phyloP scores from a whole-genome alignment of 2,329 filamentous ascomycete genomes.

The Plenodomus tracheiphilus region DNA sequence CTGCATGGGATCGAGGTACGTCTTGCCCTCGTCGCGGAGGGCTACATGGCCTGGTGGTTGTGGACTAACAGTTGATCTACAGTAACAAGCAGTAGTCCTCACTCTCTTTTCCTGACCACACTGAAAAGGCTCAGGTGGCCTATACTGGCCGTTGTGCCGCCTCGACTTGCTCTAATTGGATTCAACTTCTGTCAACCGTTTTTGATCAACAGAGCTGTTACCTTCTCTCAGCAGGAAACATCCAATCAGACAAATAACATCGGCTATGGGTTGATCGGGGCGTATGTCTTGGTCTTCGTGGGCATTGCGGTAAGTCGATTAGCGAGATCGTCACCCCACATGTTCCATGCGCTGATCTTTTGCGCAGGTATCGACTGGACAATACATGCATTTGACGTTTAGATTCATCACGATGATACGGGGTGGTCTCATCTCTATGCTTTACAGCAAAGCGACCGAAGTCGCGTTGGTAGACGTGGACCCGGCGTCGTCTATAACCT shows the following conservation, averaged over 20 bases:
- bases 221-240: slow-evolving; percentile 23
- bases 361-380: slow-evolving; percentile 35
- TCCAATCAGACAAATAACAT: slow-evolving; percentile 28
- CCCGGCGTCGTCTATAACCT: slow-evolving; percentile 34
- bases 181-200: slow-evolving; percentile 46
- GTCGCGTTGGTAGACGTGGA: slow-evolving; percentile 36
- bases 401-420: slow-evolving; percentile 42
- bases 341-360: slow-evolving; percentile 13
- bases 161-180: slow-evolving; percentile 35
- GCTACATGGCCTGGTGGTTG: too few relatives aligned
- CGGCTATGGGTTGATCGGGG: slow-evolving; percentile 39
- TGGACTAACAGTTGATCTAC: slow-evolving; percentile 2
- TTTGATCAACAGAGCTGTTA: slow-evolving; percentile 37
- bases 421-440: slow-evolving; percentile 40
- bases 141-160: slow-evolving; percentile 33
- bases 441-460: slow-evolving; percentile 40
- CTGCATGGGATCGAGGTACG: slow-evolving; percentile 48
- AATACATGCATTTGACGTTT: slow-evolving; percentile 41
- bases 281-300: slow-evolving; percentile 40
- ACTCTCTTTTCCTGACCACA: slow-evolving; percentile 32
- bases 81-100: slow-evolving; percentile 21
- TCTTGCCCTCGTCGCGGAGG: slow-evolving; percentile 4
- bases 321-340: neutral
- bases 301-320: slow-evolving; percentile 35
- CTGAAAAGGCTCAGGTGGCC: slow-evolving; percentile 35